Evolutionary conservation across 805 yeast species (phyloP), one percentile per base, ranked within the genome.

Genomic region (Nakazawaea anatomiae): DNA sequence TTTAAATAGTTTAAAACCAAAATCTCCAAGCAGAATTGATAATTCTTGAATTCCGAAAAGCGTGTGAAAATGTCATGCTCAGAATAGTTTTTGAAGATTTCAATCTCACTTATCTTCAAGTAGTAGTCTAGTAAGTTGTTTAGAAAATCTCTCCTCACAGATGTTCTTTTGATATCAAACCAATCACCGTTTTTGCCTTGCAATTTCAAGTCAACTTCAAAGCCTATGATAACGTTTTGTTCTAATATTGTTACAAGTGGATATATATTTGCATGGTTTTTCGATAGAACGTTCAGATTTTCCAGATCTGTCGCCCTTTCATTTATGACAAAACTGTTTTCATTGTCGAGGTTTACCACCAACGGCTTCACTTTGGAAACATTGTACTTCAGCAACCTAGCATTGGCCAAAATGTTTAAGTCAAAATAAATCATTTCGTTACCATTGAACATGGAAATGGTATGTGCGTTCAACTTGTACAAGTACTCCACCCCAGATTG

Each of bases 1-100:
- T 43, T 47, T 12, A 52, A 46, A 47, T 66, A 64, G 43, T 71
- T 71, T 55, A 76, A 76, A 45, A 79, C 58, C 18, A 79, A 59
- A 32, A 77, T 60, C 56, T 79, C 84, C 40, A 79, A 59, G 48
- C 81, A 76, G 58, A 76, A 78, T 39, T 68, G 65, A 54, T 73
- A 79, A 51, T 72, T 75, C 27, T 65, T 64, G 56, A 73, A 77
- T 11, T 59, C 59, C 32, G 65, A 60, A 58, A 75, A 77, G 52
- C 68, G 69, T 30, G 57, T 56, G 47, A 65, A 67, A 30, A 51
- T 46, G 9, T 51, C 53, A 6, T 30, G 8, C 29, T 41, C 46
- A 18, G 46, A 14, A 32, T 46, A 45, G 25, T 9, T 12, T 29
- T 42, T 41, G n/a, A 44, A 44, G 10, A 31, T 12, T 2, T 36